These are phyloP conservation scores for Rubia occidens DNA, from an alignment of 305 asterid species.

Conservation along the genomic window DNA sequence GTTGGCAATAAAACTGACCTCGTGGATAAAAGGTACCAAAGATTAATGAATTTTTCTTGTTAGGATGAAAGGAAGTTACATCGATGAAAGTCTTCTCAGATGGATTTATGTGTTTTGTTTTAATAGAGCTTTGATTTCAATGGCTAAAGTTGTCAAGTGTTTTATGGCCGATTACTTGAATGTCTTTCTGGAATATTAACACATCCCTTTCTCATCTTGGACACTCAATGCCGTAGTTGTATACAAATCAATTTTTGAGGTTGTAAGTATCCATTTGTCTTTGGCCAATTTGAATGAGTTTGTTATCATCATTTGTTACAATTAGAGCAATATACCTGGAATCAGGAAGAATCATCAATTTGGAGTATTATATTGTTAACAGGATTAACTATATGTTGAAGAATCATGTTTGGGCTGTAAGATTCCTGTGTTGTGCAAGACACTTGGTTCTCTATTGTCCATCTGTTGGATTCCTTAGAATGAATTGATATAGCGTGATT, in stretches of 20 bases:
- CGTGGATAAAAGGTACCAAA: slow-evolving; percentile 24
- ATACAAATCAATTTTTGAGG: neutral
- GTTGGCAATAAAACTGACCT: slow-evolving; percentile 31
- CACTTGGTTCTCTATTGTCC: neutral
- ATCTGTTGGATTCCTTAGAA: neutral
- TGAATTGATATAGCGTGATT: neutral
- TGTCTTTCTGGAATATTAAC: neutral
- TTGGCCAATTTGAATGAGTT: neutral
- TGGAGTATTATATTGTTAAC: neutral
- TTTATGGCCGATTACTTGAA: neutral
- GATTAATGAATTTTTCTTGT: neutral
- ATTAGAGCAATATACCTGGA: neutral
- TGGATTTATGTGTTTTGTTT: neutral
- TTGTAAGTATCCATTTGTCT: neutral
- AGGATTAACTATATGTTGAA: neutral
- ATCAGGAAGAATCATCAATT: neutral
- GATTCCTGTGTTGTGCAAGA: neutral
- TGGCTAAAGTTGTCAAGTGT: neutral
- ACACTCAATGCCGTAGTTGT: neutral
- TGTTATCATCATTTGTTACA: neutral
- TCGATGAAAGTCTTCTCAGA: neutral
- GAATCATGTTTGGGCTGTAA: neutral
- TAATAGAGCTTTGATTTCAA: neutral
- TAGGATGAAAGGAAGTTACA: neutral
- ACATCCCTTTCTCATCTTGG: neutral